These are phyloP conservation scores for Dillenia suffruticosa DNA, from an alignment of 164 flowering plant genomes.

Conservation along the genomic window DNA sequence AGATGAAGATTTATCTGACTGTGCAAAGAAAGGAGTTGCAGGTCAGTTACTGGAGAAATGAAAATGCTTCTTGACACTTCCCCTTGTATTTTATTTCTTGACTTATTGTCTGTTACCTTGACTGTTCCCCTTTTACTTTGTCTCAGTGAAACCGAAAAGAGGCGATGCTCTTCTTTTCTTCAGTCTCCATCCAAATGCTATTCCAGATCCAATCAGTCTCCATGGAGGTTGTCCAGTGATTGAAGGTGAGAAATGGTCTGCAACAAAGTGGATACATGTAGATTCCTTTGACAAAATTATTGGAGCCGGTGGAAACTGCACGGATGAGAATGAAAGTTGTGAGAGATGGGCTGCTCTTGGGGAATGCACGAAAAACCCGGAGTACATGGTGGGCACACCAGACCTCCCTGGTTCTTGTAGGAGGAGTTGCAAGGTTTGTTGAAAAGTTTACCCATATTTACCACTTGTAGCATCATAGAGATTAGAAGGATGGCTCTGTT, in stretches of 20 bases:
- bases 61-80: neutral
- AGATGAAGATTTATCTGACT: constrained; percentile 67
- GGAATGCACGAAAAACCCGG: constrained; percentile 83
- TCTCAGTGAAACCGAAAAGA: constrained; percentile 72
- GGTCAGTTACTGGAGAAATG: constrained; percentile 31
- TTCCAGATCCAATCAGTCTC: constrained; percentile 68
- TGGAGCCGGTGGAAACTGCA: constrained; percentile 40
- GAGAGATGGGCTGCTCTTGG: constrained; percentile 88
- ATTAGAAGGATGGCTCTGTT: neutral
- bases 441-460: constrained; percentile 7
- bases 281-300: constrained; percentile 65
- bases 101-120: neutral
- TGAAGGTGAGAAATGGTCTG: constrained; percentile 99
- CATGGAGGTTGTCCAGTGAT: constrained; percentile 94
- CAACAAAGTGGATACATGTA: constrained; percentile 98
- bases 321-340: constrained; percentile 62
- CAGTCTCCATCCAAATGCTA: constrained; percentile 68
- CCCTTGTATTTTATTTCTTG: neutral
- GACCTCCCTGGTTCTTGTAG: constrained; percentile 77
- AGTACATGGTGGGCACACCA: constrained; percentile 85
- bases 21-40: constrained; percentile 83
- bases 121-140: constrained; percentile 5
- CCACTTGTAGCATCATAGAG: neutral
- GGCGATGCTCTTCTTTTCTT: constrained; percentile 98
- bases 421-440: constrained; percentile 83